Evolutionary conservation across 1,284 basidiomycete species (phyloP).

Genomic region (Microbotryum silenes-acaulis): DNA sequence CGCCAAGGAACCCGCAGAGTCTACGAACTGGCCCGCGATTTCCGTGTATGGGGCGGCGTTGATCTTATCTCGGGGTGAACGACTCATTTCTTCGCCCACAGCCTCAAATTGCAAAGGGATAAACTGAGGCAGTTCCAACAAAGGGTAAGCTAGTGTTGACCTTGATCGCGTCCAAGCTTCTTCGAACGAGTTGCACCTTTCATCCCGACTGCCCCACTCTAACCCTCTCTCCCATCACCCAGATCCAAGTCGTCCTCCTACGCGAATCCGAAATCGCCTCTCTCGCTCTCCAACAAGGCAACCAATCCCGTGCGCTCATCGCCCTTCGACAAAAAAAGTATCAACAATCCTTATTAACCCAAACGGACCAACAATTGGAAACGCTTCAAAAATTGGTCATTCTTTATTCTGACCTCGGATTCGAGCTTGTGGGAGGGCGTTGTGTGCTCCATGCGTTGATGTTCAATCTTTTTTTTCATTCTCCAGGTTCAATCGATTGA

Average conservation of each 20-base stretch:
- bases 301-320: conserved; percentile 77
- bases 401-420: too few species aligned
- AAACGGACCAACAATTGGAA: conserved; percentile 84
- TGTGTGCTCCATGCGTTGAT: too few species aligned
- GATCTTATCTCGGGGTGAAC: too few species aligned
- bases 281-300: conserved; percentile 66
- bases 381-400: conserved; percentile 54
- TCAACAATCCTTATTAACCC: conserved; percentile 75
- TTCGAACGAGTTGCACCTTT: too few species aligned
- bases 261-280: conserved; percentile 84
- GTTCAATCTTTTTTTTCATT: background rate
- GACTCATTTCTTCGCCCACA: conserved; percentile 34
- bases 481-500: conserved; percentile 79
- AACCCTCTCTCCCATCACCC: background rate
- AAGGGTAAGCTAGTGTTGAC: conserved; percentile 43
- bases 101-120: conserved; percentile 90
- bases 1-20: too few species aligned
- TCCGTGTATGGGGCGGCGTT: too few species aligned
- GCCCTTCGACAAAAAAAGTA: conserved; percentile 86
- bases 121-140: conserved; percentile 92
- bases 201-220: too few species aligned
- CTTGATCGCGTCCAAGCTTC: too few species aligned
- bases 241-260: conserved; percentile 82
- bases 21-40: too few species aligned
- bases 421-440: too few species aligned